Conservation (phyloP, 1,284 basidiomycete species). For the Naganishia cerealis region DNA sequence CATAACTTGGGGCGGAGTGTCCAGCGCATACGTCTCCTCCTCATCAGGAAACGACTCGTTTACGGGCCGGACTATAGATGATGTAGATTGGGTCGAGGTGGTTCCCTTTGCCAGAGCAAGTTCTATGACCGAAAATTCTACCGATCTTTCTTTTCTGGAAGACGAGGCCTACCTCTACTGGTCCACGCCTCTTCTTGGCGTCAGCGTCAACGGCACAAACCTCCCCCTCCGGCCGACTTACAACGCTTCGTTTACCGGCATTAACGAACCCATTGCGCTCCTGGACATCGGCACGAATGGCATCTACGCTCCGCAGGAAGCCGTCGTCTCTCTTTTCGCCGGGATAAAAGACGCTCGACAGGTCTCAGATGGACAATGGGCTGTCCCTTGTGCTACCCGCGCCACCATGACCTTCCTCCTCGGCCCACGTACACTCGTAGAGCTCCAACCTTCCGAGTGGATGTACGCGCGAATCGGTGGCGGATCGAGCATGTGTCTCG, state of each 20-base stretch:
- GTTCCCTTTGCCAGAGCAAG: constrained; percentile 42
- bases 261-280: constrained; percentile 66
- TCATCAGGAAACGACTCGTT: constrained; percentile 23
- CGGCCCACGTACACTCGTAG: constrained; percentile 57
- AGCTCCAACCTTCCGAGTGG: constrained; percentile 76
- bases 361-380: constrained; percentile 72
- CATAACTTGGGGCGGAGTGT: constrained; percentile 48
- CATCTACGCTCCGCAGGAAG: constrained; percentile 75
- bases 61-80: constrained; percentile 38
- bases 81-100: constrained; percentile 48
- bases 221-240: constrained; percentile 69
- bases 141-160: constrained; percentile 37
- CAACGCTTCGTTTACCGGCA: constrained; percentile 67
- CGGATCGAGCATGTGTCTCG: constrained; percentile 69
- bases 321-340: constrained; percentile 69
- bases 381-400: constrained; percentile 71
- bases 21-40: constrained; percentile 38
- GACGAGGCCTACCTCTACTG: constrained; percentile 68
- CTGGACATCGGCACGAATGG: constrained; percentile 77
- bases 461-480: constrained; percentile 70
- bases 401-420: constrained; percentile 71
- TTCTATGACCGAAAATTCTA: constrained; percentile 8
- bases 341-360: constrained; percentile 68
- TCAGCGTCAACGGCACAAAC: constrained; percentile 66
- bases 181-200: constrained; percentile 65